A percentile compares a stretch with the other conserved stretches of the same genome.
Evolutionary conservation across 2,329 filamentous ascomycete species (phyloP).

Genomic region (Aspergillus felis): DNA sequence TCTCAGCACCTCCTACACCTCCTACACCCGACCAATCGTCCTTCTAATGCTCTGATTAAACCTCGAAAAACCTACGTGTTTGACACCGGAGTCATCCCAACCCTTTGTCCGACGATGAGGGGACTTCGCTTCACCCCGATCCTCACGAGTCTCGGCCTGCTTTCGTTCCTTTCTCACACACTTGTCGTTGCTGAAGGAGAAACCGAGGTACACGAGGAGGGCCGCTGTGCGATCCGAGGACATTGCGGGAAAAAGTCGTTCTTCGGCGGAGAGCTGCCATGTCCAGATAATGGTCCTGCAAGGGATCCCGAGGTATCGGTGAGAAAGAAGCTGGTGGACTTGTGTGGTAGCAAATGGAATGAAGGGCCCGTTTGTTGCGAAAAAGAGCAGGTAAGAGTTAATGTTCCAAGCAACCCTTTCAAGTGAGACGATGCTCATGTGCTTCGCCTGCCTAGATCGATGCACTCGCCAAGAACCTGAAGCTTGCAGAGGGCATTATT

Average conservation of each 20-base stretch:
- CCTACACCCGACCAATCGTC: neutral
- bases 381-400: constrained; percentile 60
- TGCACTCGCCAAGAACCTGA: constrained; percentile 75
- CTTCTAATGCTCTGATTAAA: neutral
- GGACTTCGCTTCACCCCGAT: constrained; percentile 23
- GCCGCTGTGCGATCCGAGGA: constrained; percentile 84
- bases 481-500: constrained; percentile 83
- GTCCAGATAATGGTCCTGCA: constrained; percentile 83
- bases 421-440: neutral
- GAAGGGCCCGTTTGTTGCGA: constrained; percentile 81
- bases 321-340: constrained; percentile 71
- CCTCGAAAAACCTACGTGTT: neutral
- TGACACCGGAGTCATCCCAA: neutral
- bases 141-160: constrained; percentile 25
- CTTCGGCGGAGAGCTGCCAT: constrained; percentile 86
- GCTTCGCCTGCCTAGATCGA: constrained; percentile 55
- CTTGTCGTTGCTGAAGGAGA: constrained; percentile 28
- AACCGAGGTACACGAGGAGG: constrained; percentile 68
- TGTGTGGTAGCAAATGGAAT: constrained; percentile 86
- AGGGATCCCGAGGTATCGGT: constrained; percentile 67
- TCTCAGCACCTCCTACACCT: neutral
- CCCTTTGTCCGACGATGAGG: constrained; percentile 25
- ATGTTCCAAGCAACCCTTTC: constrained; percentile 2
- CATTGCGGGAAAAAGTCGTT: constrained; percentile 88
- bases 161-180: constrained; percentile 18